phyloP scores from a whole-genome alignment of 2,329 filamentous ascomycete genomes.

The Aspergillus caelatus region DNA sequence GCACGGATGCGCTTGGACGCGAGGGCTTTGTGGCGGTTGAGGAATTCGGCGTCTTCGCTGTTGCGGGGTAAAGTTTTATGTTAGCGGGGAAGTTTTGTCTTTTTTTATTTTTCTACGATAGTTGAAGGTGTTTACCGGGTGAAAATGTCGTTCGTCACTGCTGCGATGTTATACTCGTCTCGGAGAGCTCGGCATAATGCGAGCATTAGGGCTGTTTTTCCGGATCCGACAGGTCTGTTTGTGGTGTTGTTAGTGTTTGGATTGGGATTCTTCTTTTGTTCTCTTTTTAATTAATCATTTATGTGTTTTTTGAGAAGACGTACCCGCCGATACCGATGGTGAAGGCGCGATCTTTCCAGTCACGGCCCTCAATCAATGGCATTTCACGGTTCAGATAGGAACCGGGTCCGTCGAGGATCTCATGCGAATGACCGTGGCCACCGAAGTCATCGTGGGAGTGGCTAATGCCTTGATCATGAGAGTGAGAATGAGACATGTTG shows the following conservation, averaged over 20 bases:
- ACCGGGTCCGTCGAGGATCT: constrained; percentile 91
- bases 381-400: constrained; percentile 89
- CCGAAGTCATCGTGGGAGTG: constrained; percentile 60
- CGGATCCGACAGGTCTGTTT: constrained; percentile 84
- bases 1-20: constrained; percentile 83
- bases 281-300: neutral
- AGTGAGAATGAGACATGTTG: constrained; percentile 43
- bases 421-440: constrained; percentile 88
- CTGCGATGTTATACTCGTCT: constrained; percentile 80
- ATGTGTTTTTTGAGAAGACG: constrained; percentile 27
- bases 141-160: constrained; percentile 99
- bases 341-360: constrained; percentile 88
- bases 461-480: constrained; percentile 38
- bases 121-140: constrained; percentile 58
- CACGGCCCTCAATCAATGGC: constrained; percentile 84
- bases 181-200: constrained; percentile 85
- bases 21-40: constrained; percentile 82
- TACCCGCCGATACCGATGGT: constrained; percentile 98
- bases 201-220: constrained; percentile 97
- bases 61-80: constrained; percentile 11
- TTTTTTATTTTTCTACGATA: neutral
- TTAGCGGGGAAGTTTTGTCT: neutral
- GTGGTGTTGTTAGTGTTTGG: neutral
- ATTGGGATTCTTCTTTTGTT: neutral
- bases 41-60: constrained; percentile 94